phyloP scores from a whole-genome alignment of 352 stramenopile species.

The Pythium rishiriense region DNA sequence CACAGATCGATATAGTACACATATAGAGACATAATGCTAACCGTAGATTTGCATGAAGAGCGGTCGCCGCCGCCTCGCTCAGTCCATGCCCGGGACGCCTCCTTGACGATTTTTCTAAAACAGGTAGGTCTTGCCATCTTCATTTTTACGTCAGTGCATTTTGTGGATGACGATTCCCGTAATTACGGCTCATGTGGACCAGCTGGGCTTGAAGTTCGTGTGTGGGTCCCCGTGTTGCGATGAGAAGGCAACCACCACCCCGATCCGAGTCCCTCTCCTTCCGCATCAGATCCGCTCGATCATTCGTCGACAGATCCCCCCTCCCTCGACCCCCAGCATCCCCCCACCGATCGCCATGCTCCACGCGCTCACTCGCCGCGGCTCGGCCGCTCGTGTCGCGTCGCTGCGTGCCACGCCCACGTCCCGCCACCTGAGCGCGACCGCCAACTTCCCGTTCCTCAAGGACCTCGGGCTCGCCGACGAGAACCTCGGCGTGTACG shows the following conservation, averaged over 20 bases:
- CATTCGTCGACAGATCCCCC: constrained; percentile 30
- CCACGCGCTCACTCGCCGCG: constrained; percentile 22
- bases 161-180: constrained; percentile 1
- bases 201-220: constrained; percentile 27
- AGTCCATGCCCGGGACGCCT: too few species aligned
- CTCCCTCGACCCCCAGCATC: background rate
- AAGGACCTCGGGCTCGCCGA: constrained; percentile 77
- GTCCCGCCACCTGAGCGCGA: constrained; percentile 40
- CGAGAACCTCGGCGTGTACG: constrained; percentile 86
- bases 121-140: too few species aligned
- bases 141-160: constrained; percentile 7
- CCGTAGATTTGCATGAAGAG: too few species aligned
- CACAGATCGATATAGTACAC: background rate
- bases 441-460: constrained; percentile 74
- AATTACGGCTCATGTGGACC: constrained; percentile 2
- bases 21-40: too few species aligned
- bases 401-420: constrained; percentile 15
- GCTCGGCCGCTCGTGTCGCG: constrained; percentile 9
- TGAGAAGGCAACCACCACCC: constrained; percentile 15
- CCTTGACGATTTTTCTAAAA: too few species aligned
- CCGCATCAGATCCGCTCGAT: background rate
- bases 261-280: background rate
- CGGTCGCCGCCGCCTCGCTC: too few species aligned
- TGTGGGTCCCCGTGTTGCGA: background rate
- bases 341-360: constrained; percentile 1